Conservation (phyloP, 2,329 filamentous ascomycete species). For the Paracamarosporium sp. region DNA sequence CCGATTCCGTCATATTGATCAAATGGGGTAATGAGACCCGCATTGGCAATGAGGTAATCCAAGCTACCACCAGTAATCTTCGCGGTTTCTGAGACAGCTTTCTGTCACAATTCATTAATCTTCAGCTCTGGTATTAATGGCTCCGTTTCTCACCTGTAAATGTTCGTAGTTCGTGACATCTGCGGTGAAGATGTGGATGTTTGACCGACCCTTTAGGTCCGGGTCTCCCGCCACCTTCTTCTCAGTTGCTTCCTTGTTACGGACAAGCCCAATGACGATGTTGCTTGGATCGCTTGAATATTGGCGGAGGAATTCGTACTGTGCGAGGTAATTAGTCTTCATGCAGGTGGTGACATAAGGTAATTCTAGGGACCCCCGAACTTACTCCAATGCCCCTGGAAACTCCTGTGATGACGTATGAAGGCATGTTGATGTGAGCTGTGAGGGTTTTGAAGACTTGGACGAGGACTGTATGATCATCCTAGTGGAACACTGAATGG, state of each 20-base stretch:
- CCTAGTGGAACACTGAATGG: too few relatives aligned
- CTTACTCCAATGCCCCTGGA: conserved; percentile 9
- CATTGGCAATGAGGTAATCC: conserved; percentile 60
- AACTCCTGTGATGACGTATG: conserved; percentile 6
- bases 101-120: conserved; percentile 4
- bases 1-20: conserved; percentile 44
- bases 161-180: conserved; percentile 29
- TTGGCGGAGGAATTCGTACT: conserved; percentile 39
- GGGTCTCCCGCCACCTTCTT: conserved; percentile 2
- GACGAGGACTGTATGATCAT: background rate
- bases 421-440: background rate
- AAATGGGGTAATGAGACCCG: conserved; percentile 42
- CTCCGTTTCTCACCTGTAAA: conserved; percentile 15
- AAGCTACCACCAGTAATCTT: conserved; percentile 21
- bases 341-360: background rate
- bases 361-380: background rate
- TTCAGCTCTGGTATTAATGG: background rate
- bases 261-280: conserved; percentile 44
- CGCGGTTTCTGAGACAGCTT: conserved; percentile 24
- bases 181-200: conserved; percentile 29
- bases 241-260: conserved; percentile 19
- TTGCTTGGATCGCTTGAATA: conserved; percentile 36
- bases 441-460: background rate
- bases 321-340: background rate
- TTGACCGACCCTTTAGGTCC: background rate